phyloP scores from a whole-genome alignment of 306 rosid species.

The Clitoria ternatea region DNA sequence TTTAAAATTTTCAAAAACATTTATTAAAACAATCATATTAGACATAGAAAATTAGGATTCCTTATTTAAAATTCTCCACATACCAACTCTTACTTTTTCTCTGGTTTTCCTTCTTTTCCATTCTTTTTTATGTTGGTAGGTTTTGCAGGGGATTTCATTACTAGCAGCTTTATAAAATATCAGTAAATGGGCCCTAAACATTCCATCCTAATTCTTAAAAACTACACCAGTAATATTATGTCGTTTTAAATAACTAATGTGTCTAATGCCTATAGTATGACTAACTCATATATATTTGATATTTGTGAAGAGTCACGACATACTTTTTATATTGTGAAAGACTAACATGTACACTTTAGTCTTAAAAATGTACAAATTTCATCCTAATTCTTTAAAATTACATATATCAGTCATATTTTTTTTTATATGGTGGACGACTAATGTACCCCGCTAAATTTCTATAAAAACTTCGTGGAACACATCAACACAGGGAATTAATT shows the following conservation, averaged over 20 bases:
- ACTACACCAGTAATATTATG: neutral
- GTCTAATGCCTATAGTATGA: neutral
- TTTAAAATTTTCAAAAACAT: too few species aligned
- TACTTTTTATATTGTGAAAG: neutral
- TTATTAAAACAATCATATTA: too few species aligned
- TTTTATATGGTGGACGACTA: neutral
- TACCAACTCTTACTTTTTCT: neutral
- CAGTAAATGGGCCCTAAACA: too few species aligned
- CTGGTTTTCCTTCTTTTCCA: neutral
- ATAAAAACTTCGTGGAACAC: neutral
- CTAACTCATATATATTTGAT: neutral
- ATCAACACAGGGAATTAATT: neutral
- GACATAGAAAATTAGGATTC: too few species aligned
- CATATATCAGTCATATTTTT: too few species aligned
- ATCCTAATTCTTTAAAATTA: too few species aligned
- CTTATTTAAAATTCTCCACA: too few species aligned
- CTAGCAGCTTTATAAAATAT: too few species aligned
- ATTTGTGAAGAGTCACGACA: neutral
- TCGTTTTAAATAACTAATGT: neutral
- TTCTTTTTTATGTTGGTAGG: neutral
- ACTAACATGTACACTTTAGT: neutral
- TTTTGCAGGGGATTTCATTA: too few species aligned
- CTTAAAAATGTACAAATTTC: too few species aligned
- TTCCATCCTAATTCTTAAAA: neutral
- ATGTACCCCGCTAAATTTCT: neutral